Evolutionary conservation across 495 filamentous ascomycete genomes (phyloP).

Genomic region (Staphylotrichum longicolle): DNA sequence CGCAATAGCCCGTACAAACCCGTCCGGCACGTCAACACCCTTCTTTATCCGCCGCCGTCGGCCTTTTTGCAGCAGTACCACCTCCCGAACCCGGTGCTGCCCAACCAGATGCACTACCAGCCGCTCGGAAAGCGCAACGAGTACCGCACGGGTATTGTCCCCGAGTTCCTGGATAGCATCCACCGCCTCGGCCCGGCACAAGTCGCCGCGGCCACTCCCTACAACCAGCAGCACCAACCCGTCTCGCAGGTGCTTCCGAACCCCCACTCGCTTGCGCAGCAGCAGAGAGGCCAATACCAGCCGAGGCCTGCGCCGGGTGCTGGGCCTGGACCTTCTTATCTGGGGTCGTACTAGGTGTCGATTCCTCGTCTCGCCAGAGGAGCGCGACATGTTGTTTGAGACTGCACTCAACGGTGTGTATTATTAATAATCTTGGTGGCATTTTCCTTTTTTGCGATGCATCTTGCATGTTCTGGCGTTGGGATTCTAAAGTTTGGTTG

Average conservation of each 20-base stretch:
- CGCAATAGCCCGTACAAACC: constrained; percentile 85
- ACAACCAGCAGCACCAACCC: background rate
- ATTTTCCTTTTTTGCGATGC: too few relatives aligned
- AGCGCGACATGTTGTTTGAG: background rate
- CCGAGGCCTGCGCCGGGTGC: background rate
- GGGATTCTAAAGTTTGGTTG: too few relatives aligned
- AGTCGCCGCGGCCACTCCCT: too few relatives aligned
- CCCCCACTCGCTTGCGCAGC: constrained; percentile 11
- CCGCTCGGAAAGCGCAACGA: constrained; percentile 78
- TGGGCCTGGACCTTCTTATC: constrained; percentile 3
- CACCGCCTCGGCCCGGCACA: background rate
- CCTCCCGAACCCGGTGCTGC: constrained; percentile 49
- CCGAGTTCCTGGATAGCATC: constrained; percentile 52
- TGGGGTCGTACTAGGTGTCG: constrained; percentile 4
- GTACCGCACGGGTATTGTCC: constrained; percentile 75
- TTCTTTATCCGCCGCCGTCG: constrained; percentile 84
- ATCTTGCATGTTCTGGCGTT: too few relatives aligned
- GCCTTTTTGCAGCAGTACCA: constrained; percentile 71
- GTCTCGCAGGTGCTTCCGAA: constrained; percentile 25
- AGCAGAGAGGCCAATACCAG: constrained; percentile 14
- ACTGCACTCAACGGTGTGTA: too few relatives aligned
- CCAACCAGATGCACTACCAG: constrained; percentile 93
- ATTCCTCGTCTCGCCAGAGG: background rate
- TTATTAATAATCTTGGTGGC: too few relatives aligned
- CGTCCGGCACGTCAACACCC: constrained; percentile 80